These are phyloP conservation scores for Stemphylium lycopersici DNA, from an alignment of 2,329 filamentous ascomycete species.

Conservation along the genomic window DNA sequence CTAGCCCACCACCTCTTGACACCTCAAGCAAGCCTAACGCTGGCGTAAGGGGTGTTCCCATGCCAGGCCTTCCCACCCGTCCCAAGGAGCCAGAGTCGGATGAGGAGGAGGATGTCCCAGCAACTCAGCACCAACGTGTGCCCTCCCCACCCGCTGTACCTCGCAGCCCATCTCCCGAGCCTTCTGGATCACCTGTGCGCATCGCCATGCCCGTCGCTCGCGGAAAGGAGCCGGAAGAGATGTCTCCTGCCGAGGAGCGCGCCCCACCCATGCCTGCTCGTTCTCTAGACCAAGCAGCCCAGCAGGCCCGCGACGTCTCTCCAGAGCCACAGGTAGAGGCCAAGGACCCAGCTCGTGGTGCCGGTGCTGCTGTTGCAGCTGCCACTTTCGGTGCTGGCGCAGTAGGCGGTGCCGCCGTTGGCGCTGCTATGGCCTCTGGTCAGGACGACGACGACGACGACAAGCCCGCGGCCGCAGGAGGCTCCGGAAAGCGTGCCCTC, in stretches of 20 bases:
- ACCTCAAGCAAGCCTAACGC: constrained; percentile 71
- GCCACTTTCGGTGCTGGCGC: constrained; percentile 52
- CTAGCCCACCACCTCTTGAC: constrained; percentile 68
- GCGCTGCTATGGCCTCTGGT: constrained; percentile 47
- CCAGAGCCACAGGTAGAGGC: constrained; percentile 69
- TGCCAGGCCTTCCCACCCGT: constrained; percentile 75
- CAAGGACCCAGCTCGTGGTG: constrained; percentile 59
- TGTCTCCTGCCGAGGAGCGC: constrained; percentile 58
- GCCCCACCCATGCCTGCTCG: constrained; percentile 67
- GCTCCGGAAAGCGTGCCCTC: constrained; percentile 72
- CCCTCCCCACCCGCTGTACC: constrained; percentile 50
- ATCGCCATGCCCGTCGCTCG: constrained; percentile 85
- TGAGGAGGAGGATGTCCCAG: constrained; percentile 57
- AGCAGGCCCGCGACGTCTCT: constrained; percentile 67
- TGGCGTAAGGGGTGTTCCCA: constrained; percentile 68
- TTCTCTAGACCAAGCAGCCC: constrained; percentile 67
- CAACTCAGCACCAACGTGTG: constrained; percentile 58
- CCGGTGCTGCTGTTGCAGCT: constrained; percentile 54
- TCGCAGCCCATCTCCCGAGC: constrained; percentile 57
- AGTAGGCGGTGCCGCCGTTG: constrained; percentile 52
- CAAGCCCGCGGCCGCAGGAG: constrained; percentile 21
- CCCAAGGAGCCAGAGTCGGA: constrained; percentile 54
- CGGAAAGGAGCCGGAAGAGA: constrained; percentile 57
- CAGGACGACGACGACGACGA: constrained; percentile 40
- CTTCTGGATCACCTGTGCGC: constrained; percentile 75